Conservation (phyloP, 2,329 filamentous ascomycete species). For the Fusarium sp. region DNA sequence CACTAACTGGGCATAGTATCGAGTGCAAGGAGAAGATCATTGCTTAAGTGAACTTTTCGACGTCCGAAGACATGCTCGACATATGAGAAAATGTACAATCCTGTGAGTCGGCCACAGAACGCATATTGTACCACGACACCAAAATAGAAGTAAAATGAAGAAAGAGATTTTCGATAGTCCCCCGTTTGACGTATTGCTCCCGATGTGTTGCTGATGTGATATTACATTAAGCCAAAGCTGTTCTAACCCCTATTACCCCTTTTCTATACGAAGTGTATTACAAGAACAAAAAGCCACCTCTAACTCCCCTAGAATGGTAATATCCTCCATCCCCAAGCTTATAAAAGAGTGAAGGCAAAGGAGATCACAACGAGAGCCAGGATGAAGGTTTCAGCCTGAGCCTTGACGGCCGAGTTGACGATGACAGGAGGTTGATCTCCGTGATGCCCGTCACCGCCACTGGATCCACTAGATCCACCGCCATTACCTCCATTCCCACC, state of each 20-base stretch:
- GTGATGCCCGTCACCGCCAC: background rate
- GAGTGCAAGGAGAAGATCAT: slow-evolving; percentile 31
- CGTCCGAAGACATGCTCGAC: background rate
- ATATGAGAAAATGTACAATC: background rate
- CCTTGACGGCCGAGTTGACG: slow-evolving; percentile 18
- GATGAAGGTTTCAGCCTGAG: background rate
- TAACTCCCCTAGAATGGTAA: background rate
- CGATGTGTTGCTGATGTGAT: slow-evolving; percentile 10
- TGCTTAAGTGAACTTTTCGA: slow-evolving; percentile 5
- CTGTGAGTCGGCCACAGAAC: background rate
- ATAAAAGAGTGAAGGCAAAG: slow-evolving; percentile 14
- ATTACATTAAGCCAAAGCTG: slow-evolving; percentile 14
- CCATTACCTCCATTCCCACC: background rate
- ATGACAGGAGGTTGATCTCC: slow-evolving; percentile 2
- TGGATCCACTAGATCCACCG: background rate
- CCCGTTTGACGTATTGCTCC: background rate
- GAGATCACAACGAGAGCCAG: background rate
- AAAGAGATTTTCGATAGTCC: background rate
- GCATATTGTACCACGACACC: background rate
- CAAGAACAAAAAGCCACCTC: background rate
- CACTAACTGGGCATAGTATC: slow-evolving; percentile 6
- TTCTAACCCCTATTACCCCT: slow-evolving; percentile 9
- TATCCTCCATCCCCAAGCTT: background rate
- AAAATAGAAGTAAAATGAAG: slow-evolving; percentile 19
- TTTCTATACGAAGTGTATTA: slow-evolving; percentile 15